phyloP scores from a whole-genome alignment of 2,329 filamentous ascomycete genomes.

The Albifimbria verrucaria region DNA sequence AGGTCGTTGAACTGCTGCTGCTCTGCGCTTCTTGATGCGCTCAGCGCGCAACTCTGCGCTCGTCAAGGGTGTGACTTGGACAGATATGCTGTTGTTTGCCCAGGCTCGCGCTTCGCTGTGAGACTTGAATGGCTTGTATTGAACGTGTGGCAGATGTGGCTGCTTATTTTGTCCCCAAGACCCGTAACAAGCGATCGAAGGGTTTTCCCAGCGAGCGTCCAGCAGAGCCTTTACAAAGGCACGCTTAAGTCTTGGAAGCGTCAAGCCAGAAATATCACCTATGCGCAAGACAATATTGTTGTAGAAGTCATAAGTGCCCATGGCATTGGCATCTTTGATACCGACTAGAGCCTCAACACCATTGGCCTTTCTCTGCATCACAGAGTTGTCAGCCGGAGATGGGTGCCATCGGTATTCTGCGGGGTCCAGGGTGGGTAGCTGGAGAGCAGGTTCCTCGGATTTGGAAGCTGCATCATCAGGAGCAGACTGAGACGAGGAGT shows the following conservation, averaged over 20 bases:
- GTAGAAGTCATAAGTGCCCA: constrained; percentile 2
- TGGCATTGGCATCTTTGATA: constrained; percentile 1
- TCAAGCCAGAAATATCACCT: neutral
- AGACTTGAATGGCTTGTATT: constrained; percentile 1
- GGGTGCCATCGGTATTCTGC: constrained; percentile 1
- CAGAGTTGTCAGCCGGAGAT: neutral
- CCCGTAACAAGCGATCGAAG: constrained; percentile 1
- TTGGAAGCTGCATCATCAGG: neutral
- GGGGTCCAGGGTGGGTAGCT: neutral
- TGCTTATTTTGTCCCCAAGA: constrained; percentile 1
- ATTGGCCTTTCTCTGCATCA: constrained; percentile 3
- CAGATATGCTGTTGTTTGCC: constrained; percentile 1
- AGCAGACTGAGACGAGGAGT: neutral
- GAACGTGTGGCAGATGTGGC: constrained; percentile 1
- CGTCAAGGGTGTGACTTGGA: neutral
- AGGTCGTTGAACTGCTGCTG: neutral
- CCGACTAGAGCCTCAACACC: constrained; percentile 2
- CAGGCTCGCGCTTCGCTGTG: constrained; percentile 1
- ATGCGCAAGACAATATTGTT: neutral
- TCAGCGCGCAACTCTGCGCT: constrained; percentile 1
- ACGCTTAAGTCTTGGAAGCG: constrained; percentile 1
- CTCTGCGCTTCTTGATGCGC: constrained; percentile 1
- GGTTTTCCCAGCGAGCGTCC: constrained; percentile 3
- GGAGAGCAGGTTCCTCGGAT: neutral
- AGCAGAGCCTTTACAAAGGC: neutral